Evolutionary conservation across 2,329 filamentous ascomycete genomes (phyloP).

Genomic region (Xylariaceae sp.): DNA sequence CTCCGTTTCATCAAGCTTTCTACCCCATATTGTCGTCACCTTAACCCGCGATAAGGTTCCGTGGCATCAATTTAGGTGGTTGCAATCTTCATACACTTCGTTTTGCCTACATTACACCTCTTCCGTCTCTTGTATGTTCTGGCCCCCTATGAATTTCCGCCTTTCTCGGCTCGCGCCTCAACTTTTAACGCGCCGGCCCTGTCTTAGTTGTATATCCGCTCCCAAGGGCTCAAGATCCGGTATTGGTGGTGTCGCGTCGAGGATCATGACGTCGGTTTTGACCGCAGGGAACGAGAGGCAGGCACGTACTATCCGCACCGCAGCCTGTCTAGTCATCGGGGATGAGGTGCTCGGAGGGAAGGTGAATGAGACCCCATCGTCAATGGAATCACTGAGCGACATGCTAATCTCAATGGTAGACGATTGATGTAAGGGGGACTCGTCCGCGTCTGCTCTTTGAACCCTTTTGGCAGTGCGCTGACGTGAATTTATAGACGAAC

Average conservation of each 20-base stretch:
- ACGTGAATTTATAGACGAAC: slow-evolving; percentile 47
- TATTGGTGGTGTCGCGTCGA: slow-evolving; percentile 24
- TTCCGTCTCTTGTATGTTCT: not conserved
- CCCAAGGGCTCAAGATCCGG: slow-evolving; percentile 30
- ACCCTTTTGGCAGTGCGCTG: not conserved
- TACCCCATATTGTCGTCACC: too few species aligned
- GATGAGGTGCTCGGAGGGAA: slow-evolving; percentile 95
- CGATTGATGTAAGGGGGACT: slow-evolving; percentile 26
- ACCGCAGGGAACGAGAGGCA: slow-evolving; percentile 49
- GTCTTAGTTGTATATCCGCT: slow-evolving; percentile 45
- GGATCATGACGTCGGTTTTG: slow-evolving; percentile 42
- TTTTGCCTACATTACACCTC: not conserved
- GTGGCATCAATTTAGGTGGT: too few species aligned
- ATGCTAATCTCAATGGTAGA: slow-evolving; percentile 22
- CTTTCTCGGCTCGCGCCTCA: slow-evolving; percentile 69
- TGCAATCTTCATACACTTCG: not conserved
- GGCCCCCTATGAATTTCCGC: slow-evolving; percentile 63
- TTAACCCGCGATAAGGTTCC: too few species aligned
- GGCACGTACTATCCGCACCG: slow-evolving; percentile 72
- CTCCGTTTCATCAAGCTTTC: not conserved
- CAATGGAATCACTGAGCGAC: not conserved
- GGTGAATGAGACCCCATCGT: slow-evolving; percentile 44
- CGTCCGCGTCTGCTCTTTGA: not conserved
- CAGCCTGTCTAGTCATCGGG: slow-evolving; percentile 91
- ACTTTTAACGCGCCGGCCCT: slow-evolving; percentile 57